phyloP scores from a whole-genome alignment of 306 rosid species.

The Lithocarpus polystachyus region DNA sequence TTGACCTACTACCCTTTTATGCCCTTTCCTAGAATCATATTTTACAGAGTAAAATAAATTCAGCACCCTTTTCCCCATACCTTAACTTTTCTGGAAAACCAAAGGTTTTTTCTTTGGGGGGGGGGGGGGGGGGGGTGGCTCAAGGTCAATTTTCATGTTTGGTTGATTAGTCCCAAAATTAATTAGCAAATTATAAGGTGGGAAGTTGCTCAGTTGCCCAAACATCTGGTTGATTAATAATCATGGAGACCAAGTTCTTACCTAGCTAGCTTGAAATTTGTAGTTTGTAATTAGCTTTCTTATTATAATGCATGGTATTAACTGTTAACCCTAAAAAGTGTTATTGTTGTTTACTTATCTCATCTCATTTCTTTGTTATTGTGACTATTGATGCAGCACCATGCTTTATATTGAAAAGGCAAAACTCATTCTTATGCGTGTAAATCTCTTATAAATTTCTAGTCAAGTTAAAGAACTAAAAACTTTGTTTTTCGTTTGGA shows the following conservation, averaged over 20 bases:
- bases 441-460: slow-evolving; percentile 15
- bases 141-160: neutral
- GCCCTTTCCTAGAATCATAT: too few species aligned
- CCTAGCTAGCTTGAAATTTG: neutral
- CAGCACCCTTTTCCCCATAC: too few species aligned
- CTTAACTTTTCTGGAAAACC: neutral
- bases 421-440: neutral
- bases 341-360: neutral
- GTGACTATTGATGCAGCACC: neutral
- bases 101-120: neutral
- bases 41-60: too few species aligned
- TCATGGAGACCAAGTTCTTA: neutral
- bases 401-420: neutral
- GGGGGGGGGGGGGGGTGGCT: too few species aligned
- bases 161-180: neutral
- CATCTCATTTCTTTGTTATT: neutral
- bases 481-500: slow-evolving; percentile 21
- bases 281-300: neutral
- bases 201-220: neutral
- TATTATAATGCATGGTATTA: neutral
- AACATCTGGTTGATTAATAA: neutral
- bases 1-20: too few species aligned
- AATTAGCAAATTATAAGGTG: neutral
- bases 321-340: neutral
- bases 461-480: slow-evolving; percentile 13